Evolutionary conservation across 176 grass and related monocot species (phyloP).

Genomic region (Oryza longistaminata): DNA sequence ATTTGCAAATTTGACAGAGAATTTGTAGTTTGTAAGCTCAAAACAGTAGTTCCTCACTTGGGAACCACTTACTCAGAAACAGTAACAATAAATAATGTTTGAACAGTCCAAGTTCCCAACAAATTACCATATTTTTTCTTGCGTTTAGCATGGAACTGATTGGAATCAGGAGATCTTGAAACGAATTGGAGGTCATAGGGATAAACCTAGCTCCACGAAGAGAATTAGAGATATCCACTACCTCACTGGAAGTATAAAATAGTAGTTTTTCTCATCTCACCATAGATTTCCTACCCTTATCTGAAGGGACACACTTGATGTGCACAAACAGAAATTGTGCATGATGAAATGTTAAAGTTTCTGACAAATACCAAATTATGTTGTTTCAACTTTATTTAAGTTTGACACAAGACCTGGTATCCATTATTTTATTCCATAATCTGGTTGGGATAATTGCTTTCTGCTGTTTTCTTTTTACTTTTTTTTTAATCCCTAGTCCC

Average conservation of each 20-base stretch:
- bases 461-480: background rate
- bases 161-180: conserved; percentile 1
- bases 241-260: background rate
- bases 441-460: background rate
- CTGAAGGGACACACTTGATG: background rate
- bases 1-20: background rate
- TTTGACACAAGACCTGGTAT: background rate
- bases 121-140: background rate
- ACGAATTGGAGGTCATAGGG: background rate
- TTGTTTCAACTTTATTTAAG: background rate
- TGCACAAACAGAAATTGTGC: background rate
- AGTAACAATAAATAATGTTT: background rate
- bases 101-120: background rate
- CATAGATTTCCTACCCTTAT: background rate
- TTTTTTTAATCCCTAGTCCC: background rate
- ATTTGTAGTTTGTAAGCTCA: background rate
- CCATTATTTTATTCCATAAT: background rate
- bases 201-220: background rate
- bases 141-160: background rate
- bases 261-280: background rate
- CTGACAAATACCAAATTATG: background rate
- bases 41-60: background rate
- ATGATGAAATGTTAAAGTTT: background rate
- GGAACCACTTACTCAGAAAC: background rate
- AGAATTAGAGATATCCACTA: background rate